Evolutionary conservation across 1,284 basidiomycete genomes (phyloP).

Genomic region (Cryptococcus sp.): DNA sequence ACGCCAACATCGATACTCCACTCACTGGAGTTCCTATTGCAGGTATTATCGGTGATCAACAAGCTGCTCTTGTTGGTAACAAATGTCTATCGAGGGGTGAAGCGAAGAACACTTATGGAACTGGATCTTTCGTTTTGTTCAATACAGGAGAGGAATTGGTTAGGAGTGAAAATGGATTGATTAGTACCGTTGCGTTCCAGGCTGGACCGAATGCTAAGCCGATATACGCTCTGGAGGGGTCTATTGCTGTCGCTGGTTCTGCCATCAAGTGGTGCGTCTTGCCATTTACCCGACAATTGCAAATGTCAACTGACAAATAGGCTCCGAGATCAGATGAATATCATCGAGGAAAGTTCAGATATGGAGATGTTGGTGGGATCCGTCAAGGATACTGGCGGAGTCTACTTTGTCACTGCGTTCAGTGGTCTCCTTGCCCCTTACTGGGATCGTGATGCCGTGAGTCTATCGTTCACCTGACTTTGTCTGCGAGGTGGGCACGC

Average conservation of each 20-base stretch:
- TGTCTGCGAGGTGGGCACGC: neutral
- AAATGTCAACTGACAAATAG: slow-evolving; percentile 24
- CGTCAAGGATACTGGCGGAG: slow-evolving; percentile 78
- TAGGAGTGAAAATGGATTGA: slow-evolving; percentile 75
- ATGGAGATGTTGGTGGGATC: slow-evolving; percentile 80
- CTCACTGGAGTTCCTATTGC: slow-evolving; percentile 78
- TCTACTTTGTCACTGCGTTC: slow-evolving; percentile 97
- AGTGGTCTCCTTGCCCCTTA: slow-evolving; percentile 79
- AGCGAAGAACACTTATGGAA: slow-evolving; percentile 93
- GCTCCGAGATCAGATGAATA: slow-evolving; percentile 83
- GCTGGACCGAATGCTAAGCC: slow-evolving; percentile 72
- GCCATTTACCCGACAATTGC: neutral
- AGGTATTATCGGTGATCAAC: slow-evolving; percentile 93
- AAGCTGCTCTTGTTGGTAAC: slow-evolving; percentile 93
- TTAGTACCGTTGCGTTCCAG: slow-evolving; percentile 92
- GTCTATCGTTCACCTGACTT: slow-evolving; percentile 65
- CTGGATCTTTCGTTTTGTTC: slow-evolving; percentile 93
- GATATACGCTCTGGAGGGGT: slow-evolving; percentile 90
- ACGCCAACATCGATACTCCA: slow-evolving; percentile 53
- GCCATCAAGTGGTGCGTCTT: slow-evolving; percentile 76
- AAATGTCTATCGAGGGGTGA: slow-evolving; percentile 81
- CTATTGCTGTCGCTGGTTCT: slow-evolving; percentile 90
- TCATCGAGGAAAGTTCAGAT: slow-evolving; percentile 76
- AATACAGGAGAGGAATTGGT: slow-evolving; percentile 80
- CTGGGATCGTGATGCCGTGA: slow-evolving; percentile 44